Percentiles rank a stretch among this genome's conserved stretches.
Conservation (phyloP, 495 filamentous ascomycete genomes). For the Trichoderma parareesei region DNA sequence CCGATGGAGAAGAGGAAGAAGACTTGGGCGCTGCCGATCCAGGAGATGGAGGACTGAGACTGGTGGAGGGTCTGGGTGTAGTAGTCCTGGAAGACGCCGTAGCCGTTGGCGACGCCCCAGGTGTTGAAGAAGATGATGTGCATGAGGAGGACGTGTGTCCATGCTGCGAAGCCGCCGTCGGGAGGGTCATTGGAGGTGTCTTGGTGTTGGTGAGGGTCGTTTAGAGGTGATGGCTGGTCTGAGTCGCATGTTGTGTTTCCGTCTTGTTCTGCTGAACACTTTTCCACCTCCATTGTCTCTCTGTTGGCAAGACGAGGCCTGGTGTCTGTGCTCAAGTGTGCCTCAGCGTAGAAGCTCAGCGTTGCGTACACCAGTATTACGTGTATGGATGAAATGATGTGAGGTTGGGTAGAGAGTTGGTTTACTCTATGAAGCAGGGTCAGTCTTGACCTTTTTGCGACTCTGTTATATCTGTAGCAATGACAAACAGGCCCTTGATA, state of each 20-base stretch:
- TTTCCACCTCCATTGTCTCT: neutral
- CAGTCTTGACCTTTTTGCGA: no score
- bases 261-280: neutral
- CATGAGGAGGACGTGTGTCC: slow-evolving; percentile 57
- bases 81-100: slow-evolving; percentile 68
- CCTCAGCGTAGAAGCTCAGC: no score
- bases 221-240: neutral
- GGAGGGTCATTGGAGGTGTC: slow-evolving; percentile 49
- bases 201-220: neutral
- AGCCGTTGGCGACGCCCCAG: slow-evolving; percentile 70
- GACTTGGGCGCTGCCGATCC: slow-evolving; percentile 53
- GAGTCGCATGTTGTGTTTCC: neutral
- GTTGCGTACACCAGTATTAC: no score
- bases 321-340: no score
- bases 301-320: no score
- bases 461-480: no score
- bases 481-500: no score
- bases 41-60: slow-evolving; percentile 45
- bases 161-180: slow-evolving; percentile 55
- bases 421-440: no score
- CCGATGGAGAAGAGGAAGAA: slow-evolving; percentile 47
- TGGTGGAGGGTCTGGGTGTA: slow-evolving; percentile 44
- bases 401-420: no score
- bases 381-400: no score
- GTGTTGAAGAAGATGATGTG: slow-evolving; percentile 64